Evolutionary conservation across 2,329 filamentous ascomycete genomes (phyloP).

Genomic region (Aciculosporium take): DNA sequence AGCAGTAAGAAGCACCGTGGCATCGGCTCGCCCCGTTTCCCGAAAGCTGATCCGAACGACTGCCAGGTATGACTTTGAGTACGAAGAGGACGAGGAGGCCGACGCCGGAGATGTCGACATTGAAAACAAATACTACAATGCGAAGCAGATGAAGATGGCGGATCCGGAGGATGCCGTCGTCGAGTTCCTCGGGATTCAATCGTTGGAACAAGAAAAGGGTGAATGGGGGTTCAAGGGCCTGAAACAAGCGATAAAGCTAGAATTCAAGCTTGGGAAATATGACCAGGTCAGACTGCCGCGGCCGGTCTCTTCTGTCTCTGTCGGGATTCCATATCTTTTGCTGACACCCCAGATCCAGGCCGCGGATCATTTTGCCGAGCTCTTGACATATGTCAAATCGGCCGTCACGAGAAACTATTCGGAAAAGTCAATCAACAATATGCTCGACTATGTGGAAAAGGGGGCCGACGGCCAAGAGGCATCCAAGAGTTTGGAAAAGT

Average conservation of each 20-base stretch:
- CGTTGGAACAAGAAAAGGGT: constrained; percentile 76
- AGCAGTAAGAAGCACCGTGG: constrained; percentile 22
- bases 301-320: no score
- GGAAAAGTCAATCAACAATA: constrained; percentile 98
- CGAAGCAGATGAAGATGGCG: constrained; percentile 83
- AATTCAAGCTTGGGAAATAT: constrained; percentile 85
- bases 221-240: constrained; percentile 98
- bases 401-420: constrained; percentile 97
- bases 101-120: constrained; percentile 83
- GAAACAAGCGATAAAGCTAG: constrained; percentile 95
- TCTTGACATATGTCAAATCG: constrained; percentile 93
- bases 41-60: constrained; percentile 6
- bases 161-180: constrained; percentile 79
- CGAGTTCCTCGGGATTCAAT: constrained; percentile 81
- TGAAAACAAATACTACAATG: constrained; percentile 99
- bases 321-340: background rate
- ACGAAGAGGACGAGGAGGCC: constrained; percentile 83
- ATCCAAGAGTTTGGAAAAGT: constrained; percentile 75
- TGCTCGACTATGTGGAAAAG: constrained; percentile 96
- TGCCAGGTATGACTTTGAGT: constrained; percentile 79
- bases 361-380: constrained; percentile 81
- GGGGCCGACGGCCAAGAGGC: constrained; percentile 55
- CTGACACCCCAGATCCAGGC: constrained; percentile 41
- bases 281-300: constrained; percentile 58
- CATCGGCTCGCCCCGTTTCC: background rate